phyloP scores from a whole-genome alignment of 371 early-diverging fungal species.

The Apophysomyces ossiformis region DNA sequence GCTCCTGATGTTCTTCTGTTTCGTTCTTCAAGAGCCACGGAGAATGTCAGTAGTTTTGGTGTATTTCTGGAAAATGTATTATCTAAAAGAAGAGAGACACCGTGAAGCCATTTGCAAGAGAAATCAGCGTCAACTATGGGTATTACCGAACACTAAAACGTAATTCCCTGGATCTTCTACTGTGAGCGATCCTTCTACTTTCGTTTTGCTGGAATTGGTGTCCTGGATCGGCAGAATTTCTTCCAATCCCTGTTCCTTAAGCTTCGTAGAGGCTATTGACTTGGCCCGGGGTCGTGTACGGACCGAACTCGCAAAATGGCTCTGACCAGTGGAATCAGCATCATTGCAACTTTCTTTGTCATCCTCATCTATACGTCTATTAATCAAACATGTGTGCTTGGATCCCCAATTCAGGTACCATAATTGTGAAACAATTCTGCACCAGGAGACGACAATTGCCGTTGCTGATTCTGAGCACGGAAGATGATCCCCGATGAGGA shows the following conservation, averaged over 20 bases:
- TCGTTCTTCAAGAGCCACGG: slow-evolving; percentile 54
- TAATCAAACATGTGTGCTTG: background rate
- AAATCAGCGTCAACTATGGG: background rate
- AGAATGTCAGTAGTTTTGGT: slow-evolving; percentile 87
- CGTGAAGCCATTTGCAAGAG: background rate
- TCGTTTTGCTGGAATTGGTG: slow-evolving; percentile 27
- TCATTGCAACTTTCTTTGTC: background rate
- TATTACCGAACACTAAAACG: slow-evolving; percentile 47
- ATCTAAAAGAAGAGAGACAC: slow-evolving; percentile 40
- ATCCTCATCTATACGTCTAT: background rate
- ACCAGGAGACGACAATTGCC: slow-evolving; percentile 17
- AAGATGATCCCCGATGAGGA: slow-evolving; percentile 26
- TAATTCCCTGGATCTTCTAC: slow-evolving; percentile 47
- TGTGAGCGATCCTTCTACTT: slow-evolving; percentile 34
- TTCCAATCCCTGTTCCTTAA: slow-evolving; percentile 27
- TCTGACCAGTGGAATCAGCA: background rate
- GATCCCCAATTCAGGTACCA: background rate
- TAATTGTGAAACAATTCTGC: background rate
- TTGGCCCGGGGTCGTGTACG: slow-evolving; percentile 19
- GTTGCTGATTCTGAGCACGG: slow-evolving; percentile 19
- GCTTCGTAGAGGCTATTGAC: slow-evolving; percentile 27
- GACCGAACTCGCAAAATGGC: background rate
- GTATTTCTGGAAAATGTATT: slow-evolving; percentile 91
- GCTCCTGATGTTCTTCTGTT: slow-evolving; percentile 20
- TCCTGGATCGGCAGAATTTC: slow-evolving; percentile 41